Percentiles rank a stretch among this genome's conserved stretches.
phyloP scores from a whole-genome alignment of 208 protist genomes.

The Blastocrithidia nonstop region DNA sequence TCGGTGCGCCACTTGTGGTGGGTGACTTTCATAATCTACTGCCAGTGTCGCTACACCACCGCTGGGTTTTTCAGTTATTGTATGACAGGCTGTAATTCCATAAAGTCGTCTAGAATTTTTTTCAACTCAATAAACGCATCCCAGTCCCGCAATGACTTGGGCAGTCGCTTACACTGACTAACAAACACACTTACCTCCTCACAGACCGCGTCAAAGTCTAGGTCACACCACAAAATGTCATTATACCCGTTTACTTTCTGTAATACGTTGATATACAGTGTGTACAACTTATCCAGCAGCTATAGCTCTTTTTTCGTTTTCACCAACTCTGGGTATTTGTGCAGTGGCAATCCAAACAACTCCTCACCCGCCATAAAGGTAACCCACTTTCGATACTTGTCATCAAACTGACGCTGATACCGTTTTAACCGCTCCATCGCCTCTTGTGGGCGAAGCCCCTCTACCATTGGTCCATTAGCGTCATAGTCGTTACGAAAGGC shows the following conservation, averaged over 20 bases:
- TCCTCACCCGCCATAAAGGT: constrained; percentile 91
- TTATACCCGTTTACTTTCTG: constrained; percentile 89
- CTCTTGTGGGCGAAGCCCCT: constrained; percentile 84
- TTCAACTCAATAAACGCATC: constrained; percentile 91
- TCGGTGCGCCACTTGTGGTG: constrained; percentile 83
- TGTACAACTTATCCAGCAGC: constrained; percentile 91
- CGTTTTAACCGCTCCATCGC: constrained; percentile 92
- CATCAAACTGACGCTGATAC: constrained; percentile 91
- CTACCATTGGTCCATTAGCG: constrained; percentile 90
- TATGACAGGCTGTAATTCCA: constrained; percentile 89
- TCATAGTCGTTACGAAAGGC: constrained; percentile 92
- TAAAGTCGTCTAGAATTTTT: constrained; percentile 91
- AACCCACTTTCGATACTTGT: constrained; percentile 90
- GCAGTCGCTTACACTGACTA: constrained; percentile 78
- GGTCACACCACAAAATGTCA: constrained; percentile 90
- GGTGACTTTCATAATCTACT: constrained; percentile 85
- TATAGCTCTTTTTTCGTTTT: constrained; percentile 89
- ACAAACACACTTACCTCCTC: constrained; percentile 88
- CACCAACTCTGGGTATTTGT: constrained; percentile 90
- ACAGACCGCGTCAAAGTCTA: constrained; percentile 89
- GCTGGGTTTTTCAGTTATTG: constrained; percentile 83
- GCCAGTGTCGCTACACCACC: constrained; percentile 92
- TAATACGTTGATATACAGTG: constrained; percentile 90
- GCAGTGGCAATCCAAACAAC: constrained; percentile 89
- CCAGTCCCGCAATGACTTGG: constrained; percentile 89